Conservation (phyloP, 208 protist species). For the Acanthamoeba castellanii region DNA sequence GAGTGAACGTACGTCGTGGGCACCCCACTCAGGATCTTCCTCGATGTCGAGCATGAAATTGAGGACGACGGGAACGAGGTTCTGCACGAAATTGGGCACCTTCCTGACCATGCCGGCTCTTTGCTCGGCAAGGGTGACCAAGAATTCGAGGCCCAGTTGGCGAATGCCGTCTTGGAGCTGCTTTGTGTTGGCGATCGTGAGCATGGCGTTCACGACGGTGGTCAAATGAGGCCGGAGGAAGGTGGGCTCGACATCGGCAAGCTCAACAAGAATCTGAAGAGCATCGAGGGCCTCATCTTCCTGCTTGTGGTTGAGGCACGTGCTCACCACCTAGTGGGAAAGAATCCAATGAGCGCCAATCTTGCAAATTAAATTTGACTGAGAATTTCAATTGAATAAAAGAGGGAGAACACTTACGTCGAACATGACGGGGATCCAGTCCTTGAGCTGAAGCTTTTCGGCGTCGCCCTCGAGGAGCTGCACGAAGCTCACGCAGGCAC, state of each 20-base stretch:
- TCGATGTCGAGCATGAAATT: conserved; percentile 86
- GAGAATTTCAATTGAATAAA: not conserved
- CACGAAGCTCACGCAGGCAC: conserved; percentile 73
- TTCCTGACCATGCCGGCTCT: conserved; percentile 83
- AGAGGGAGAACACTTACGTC: not conserved
- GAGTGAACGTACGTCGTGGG: conserved; percentile 56
- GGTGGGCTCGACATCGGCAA: conserved; percentile 80
- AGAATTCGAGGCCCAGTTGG: conserved; percentile 88
- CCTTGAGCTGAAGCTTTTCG: conserved; percentile 53
- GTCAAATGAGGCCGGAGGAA: conserved; percentile 78
- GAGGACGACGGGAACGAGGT: conserved; percentile 79
- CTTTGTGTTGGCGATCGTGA: conserved; percentile 78
- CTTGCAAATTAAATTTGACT: not conserved
- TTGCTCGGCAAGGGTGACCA: conserved; percentile 86
- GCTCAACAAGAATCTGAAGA: conserved; percentile 84
- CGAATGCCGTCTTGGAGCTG: conserved; percentile 82
- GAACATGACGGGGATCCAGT: conserved; percentile 79
- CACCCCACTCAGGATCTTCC: conserved; percentile 79
- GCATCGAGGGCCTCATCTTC: conserved; percentile 80
- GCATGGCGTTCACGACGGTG: conserved; percentile 76
- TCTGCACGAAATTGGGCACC: conserved; percentile 76
- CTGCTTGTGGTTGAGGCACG: conserved; percentile 51
- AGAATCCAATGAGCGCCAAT: not conserved
- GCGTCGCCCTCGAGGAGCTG: not conserved
- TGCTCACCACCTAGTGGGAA: conserved; percentile 46